Percentiles rank a stretch among this genome's conserved stretches.
Conservation (phyloP, 2,329 filamentous ascomycete genomes). For the Cephalotrichum gorgonifer region DNA sequence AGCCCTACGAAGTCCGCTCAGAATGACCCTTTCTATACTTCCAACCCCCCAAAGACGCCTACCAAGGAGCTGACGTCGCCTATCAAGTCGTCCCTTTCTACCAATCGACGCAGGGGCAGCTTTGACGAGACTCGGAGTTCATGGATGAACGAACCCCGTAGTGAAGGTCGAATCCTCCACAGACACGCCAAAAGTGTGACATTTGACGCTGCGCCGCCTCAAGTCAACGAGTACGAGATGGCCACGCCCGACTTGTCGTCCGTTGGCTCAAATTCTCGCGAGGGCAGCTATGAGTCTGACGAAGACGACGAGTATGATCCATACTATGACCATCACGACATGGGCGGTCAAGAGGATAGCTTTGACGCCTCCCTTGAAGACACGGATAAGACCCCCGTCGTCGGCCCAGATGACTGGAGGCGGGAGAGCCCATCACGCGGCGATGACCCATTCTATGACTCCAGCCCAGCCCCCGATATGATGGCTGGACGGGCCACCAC, state of each 20-base stretch:
- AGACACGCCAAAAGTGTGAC: constrained; percentile 94
- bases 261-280: constrained; percentile 76
- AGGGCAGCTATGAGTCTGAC: constrained; percentile 85
- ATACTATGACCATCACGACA: constrained; percentile 26
- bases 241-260: constrained; percentile 94
- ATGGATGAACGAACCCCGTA: constrained; percentile 56
- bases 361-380: constrained; percentile 95
- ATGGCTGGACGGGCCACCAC: constrained; percentile 28
- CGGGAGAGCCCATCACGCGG: constrained; percentile 46
- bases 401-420: constrained; percentile 94
- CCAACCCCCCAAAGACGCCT: constrained; percentile 34
- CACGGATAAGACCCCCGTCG: constrained; percentile 92
- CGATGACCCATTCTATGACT: constrained; percentile 58
- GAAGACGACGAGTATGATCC: constrained; percentile 64
- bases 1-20: constrained; percentile 29
- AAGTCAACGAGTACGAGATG: constrained; percentile 97
- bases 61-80: constrained; percentile 69
- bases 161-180: constrained; percentile 55
- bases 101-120: constrained; percentile 51
- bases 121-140: constrained; percentile 60
- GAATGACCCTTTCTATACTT: not conserved
- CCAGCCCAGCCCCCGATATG: constrained; percentile 55
- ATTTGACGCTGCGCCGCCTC: constrained; percentile 85
- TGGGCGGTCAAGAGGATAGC: constrained; percentile 61
- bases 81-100: constrained; percentile 79